Evolutionary conservation across 306 rosid genomes (phyloP).

Genomic region (Cucurbita moschata): DNA sequence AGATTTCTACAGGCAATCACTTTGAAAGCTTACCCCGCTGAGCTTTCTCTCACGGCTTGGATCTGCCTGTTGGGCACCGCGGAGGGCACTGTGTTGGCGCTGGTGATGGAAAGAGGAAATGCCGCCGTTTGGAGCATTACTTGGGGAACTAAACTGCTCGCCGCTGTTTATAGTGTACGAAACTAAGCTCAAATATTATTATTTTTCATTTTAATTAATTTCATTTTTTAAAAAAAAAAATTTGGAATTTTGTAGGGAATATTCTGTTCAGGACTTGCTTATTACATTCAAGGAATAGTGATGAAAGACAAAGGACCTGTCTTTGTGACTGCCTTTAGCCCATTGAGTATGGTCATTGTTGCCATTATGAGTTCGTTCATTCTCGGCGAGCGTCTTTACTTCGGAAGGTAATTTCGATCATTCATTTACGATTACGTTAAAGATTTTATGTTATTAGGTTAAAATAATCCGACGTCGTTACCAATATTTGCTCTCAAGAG

Average conservation of each 20-base stretch:
- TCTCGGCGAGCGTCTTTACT: slow-evolving; percentile 39
- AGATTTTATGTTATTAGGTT: not conserved
- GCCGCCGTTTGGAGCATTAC: slow-evolving; percentile 44
- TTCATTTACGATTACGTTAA: not conserved
- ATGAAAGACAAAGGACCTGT: slow-evolving; percentile 82
- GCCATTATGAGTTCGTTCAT: slow-evolving; percentile 57
- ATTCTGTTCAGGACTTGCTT: slow-evolving; percentile 52
- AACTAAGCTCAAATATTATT: not conserved
- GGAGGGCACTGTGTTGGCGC: slow-evolving; percentile 58
- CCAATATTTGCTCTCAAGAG: not conserved
- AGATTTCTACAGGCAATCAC: slow-evolving; percentile 39
- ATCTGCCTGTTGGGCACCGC: slow-evolving; percentile 60
- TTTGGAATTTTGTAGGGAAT: slow-evolving; percentile 42
- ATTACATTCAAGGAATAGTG: slow-evolving; percentile 80
- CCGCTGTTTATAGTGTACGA: slow-evolving; percentile 45
- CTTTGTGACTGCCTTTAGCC: slow-evolving; percentile 73
- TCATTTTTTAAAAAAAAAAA: not conserved
- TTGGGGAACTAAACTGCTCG: slow-evolving; percentile 43
- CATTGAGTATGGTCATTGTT: slow-evolving; percentile 68
- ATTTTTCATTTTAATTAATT: too few relatives aligned
- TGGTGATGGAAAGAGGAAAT: slow-evolving; percentile 57
- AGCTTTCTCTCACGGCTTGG: slow-evolving; percentile 84
- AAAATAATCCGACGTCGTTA: not conserved
- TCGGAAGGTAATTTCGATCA: slow-evolving; percentile 44
- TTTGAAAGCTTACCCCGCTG: slow-evolving; percentile 60